Conservation (phyloP, 2,329 filamentous ascomycete genomes). For the Cladosporium sphaerospermum region DNA sequence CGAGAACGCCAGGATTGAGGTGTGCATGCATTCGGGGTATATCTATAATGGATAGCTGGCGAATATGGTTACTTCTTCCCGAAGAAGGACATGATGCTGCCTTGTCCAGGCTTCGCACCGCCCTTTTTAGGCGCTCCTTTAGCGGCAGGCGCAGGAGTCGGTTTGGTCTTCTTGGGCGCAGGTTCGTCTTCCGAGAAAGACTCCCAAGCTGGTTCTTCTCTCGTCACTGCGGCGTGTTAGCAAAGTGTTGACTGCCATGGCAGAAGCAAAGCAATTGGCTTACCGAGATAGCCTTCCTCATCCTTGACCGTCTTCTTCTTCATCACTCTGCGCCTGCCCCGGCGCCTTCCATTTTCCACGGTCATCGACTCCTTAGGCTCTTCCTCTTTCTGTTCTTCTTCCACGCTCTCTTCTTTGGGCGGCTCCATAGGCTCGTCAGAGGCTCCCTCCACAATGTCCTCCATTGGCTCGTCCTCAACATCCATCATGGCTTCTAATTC, state of each 20-base stretch:
- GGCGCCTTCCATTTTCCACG: slow-evolving; percentile 58
- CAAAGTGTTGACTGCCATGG: not conserved
- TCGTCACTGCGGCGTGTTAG: slow-evolving; percentile 59
- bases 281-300: slow-evolving; percentile 83
- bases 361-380: slow-evolving; percentile 42
- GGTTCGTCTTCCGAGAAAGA: slow-evolving; percentile 88
- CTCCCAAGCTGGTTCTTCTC: slow-evolving; percentile 80
- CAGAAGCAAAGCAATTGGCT: slow-evolving; percentile 23
- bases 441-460: slow-evolving; percentile 18
- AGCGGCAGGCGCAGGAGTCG: slow-evolving; percentile 28
- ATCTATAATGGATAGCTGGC: slow-evolving; percentile 1
- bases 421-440: slow-evolving; percentile 16
- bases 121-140: slow-evolving; percentile 48
- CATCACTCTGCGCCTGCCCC: slow-evolving; percentile 73
- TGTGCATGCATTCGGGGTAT: slow-evolving; percentile 2
- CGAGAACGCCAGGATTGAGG: not conserved
- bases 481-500: slow-evolving; percentile 71
- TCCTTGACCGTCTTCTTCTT: slow-evolving; percentile 84
- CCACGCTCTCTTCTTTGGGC: slow-evolving; percentile 30
- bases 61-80: slow-evolving; percentile 59
- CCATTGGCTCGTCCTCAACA: slow-evolving; percentile 39
- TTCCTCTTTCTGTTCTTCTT: slow-evolving; percentile 36
- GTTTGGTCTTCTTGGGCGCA: slow-evolving; percentile 50
- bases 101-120: slow-evolving; percentile 50
- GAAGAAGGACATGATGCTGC: slow-evolving; percentile 91